A percentile compares a stretch with the other conserved stretches of the same genome.
These are phyloP conservation scores for Volutella citrinella DNA, from an alignment of 2,329 filamentous ascomycete genomes.

Conservation along the genomic window DNA sequence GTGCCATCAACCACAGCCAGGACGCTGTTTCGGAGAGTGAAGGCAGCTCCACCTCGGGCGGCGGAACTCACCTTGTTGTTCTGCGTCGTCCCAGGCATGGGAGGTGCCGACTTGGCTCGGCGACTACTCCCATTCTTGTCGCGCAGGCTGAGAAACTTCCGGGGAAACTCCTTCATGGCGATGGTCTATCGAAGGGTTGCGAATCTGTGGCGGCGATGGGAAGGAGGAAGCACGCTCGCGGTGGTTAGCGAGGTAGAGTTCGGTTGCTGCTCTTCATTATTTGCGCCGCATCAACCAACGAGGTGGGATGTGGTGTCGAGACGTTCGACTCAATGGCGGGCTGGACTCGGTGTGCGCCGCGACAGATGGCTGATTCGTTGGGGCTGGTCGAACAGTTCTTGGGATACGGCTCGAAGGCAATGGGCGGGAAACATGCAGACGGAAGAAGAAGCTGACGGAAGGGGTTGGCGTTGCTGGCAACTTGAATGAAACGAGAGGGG, in stretches of 20 bases:
- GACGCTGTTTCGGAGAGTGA: too few relatives aligned
- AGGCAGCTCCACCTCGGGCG: too few relatives aligned
- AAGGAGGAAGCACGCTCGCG: conserved; percentile 24
- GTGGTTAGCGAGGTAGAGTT: conserved; percentile 30
- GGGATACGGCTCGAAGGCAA: too few relatives aligned
- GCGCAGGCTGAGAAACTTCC: conserved; percentile 68
- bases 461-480: too few relatives aligned
- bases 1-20: too few relatives aligned
- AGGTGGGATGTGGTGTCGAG: conserved; percentile 12
- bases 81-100: conserved; percentile 34
- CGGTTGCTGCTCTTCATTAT: conserved; percentile 29
- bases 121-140: conserved; percentile 58
- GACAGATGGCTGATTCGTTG: too few relatives aligned
- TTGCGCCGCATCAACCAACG: conserved; percentile 18
- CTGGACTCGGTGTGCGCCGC: too few relatives aligned
- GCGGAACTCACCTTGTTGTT: conserved; percentile 52
- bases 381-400: too few relatives aligned
- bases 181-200: conserved; percentile 6
- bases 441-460: too few relatives aligned
- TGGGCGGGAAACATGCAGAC: too few relatives aligned
- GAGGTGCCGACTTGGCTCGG: conserved; percentile 55
- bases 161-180: conserved; percentile 55
- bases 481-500: too few relatives aligned
- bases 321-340: conserved; percentile 18
- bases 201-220: conserved; percentile 2